Evolutionary conservation across 2,329 filamentous ascomycete species (phyloP), one percentile per base, ranked within the genome.

Genomic region (Juglanconis oblonga): DNA sequence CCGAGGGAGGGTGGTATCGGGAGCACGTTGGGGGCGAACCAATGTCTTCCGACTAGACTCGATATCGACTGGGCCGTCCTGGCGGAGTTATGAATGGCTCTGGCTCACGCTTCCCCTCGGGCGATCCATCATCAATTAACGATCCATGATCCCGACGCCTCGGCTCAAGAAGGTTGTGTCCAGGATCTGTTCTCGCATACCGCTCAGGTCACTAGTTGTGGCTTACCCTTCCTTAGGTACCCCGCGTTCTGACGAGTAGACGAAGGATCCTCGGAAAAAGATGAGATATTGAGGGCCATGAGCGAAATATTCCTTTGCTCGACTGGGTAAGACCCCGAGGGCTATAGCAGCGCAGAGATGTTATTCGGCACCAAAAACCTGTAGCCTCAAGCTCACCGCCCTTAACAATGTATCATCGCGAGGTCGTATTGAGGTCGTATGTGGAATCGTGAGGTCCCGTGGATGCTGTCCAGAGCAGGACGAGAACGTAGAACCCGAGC

Each of bases 1-100:
- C 50, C n/a, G 32, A 33, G 29, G 45, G 50, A 53, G 45, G 55
- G 36, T 61, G 36, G 59, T 47, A 58, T 58, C 52, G 59, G 55
- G 49, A 61, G 38, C 55, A 52, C 14, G 38, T 48, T 52, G 44
- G 59, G 38, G 54, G 17, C 55, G 45, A 58, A 58, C 8, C 45
- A 31, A 57, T 47, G 17, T 52, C 36, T 17, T 50, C 55, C 35
- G 55, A 36, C 58, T 58, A 58, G 55, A 42, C 59, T 61, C 44
- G 11, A 29, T 38, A 40, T 17, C 11, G 44, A 11, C 10, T 49
- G 32, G 32, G 44, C 44, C 29, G 33, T 31, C 44, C 32, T n/a
- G 31, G 4, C 17, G 32, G 8, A 13, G 13, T 29, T 29, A 32
- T 40, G 24, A 38, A 47, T 33, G 24, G n/a, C 35, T 45, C 45